Percentiles rank a stretch among this genome's conserved stretches.
phyloP scores from a whole-genome alignment of 2,329 filamentous ascomycete genomes.

The Microcyclospora tardicrescens region DNA sequence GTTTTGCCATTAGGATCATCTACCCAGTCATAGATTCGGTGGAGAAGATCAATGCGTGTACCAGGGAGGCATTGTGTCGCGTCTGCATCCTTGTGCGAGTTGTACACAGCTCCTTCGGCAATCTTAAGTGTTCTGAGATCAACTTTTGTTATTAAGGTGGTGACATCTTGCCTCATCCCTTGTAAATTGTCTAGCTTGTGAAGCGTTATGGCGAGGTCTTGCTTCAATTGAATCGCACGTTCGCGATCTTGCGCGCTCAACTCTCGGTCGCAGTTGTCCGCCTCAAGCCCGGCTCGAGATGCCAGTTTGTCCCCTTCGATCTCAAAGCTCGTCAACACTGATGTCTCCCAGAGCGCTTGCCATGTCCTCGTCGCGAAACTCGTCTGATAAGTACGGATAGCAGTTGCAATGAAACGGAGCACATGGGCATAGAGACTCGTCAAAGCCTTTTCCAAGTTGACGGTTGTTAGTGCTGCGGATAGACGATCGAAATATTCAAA shows the following conservation, averaged over 20 bases:
- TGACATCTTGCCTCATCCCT: neutral
- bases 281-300: constrained; percentile 2
- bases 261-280: constrained; percentile 3
- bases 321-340: constrained; percentile 1
- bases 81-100: constrained; percentile 13
- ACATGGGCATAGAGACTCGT: constrained; percentile 3
- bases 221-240: neutral
- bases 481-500: neutral
- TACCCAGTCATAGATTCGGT: constrained; percentile 14
- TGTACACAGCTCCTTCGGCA: constrained; percentile 11
- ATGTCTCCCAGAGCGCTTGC: neutral
- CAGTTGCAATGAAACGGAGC: constrained; percentile 1
- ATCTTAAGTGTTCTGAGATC: constrained; percentile 3
- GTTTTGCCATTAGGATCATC: constrained; percentile 5
- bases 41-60: constrained; percentile 17
- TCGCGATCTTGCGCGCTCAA: neutral
- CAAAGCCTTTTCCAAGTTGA: constrained; percentile 1
- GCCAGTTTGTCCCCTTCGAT: constrained; percentile 1
- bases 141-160: constrained; percentile 1
- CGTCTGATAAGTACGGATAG: constrained; percentile 1
- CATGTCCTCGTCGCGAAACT: neutral
- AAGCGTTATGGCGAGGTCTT: neutral
- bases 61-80: constrained; percentile 11
- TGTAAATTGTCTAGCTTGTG: constrained; percentile 3
- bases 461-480: neutral